Percentiles rank a stretch among this genome's conserved stretches.
Conservation (phyloP, 768 basidiomycete genomes). For the Suillus subalutaceus region DNA sequence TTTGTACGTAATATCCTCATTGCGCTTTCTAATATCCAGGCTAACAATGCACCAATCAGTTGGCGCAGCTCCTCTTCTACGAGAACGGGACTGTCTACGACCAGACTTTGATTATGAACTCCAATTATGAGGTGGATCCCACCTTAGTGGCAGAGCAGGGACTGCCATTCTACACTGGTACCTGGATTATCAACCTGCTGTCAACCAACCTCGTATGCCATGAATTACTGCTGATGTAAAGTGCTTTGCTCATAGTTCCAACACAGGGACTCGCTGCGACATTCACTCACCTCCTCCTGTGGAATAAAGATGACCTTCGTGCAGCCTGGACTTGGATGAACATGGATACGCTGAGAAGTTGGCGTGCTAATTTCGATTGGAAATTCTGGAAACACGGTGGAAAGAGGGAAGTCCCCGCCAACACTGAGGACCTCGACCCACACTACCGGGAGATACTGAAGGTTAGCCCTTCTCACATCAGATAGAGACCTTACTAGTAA, state of each 20-base stretch:
- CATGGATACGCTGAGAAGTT: slow-evolving; percentile 31
- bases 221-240: not conserved
- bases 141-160: slow-evolving; percentile 48
- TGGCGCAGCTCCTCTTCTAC: slow-evolving; percentile 47
- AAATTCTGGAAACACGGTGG: slow-evolving; percentile 37
- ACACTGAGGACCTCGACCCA: slow-evolving; percentile 48
- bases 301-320: slow-evolving; percentile 55
- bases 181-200: slow-evolving; percentile 26
- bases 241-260: slow-evolving; percentile 33
- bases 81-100: slow-evolving; percentile 55
- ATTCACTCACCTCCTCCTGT: slow-evolving; percentile 52
- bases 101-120: slow-evolving; percentile 54
- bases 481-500: not conserved
- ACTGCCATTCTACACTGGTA: slow-evolving; percentile 33
- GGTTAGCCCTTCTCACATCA: slow-evolving; percentile 32
- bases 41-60: not conserved
- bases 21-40: slow-evolving; percentile 14
- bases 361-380: slow-evolving; percentile 40
- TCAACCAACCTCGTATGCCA: slow-evolving; percentile 16
- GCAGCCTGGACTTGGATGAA: slow-evolving; percentile 50
- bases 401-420: slow-evolving; percentile 30
- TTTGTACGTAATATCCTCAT: slow-evolving; percentile 37
- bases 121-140: slow-evolving; percentile 52
- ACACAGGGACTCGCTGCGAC: slow-evolving; percentile 50
- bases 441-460: slow-evolving; percentile 58